phyloP scores from a whole-genome alignment of 2,329 filamentous ascomycete genomes.

The Diaporthe aspalathi region DNA sequence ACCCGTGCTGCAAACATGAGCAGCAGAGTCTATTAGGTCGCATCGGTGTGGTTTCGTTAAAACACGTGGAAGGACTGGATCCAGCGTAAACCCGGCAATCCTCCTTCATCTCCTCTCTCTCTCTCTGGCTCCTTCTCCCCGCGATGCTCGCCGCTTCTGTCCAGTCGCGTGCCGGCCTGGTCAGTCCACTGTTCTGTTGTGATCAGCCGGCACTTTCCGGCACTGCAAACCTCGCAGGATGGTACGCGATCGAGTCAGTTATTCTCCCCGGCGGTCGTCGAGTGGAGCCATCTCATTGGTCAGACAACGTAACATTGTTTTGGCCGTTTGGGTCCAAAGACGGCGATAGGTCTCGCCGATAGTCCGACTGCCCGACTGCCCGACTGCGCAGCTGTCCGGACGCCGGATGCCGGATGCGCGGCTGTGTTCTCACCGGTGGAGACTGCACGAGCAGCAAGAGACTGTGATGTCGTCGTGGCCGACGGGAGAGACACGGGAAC shows the following conservation, averaged over 20 bases:
- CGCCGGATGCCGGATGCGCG: neutral
- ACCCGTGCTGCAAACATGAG: conserved; percentile 10
- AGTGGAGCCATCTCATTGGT: conserved; percentile 18
- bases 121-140: neutral
- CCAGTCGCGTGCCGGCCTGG: conserved; percentile 3
- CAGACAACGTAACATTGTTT: conserved; percentile 12
- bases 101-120: conserved; percentile 26
- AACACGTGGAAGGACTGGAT: conserved; percentile 26
- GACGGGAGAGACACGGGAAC: neutral
- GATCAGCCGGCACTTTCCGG: conserved; percentile 28
- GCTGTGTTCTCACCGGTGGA: neutral
- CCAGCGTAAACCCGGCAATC: conserved; percentile 12
- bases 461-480: neutral
- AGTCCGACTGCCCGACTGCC: conserved; percentile 6
- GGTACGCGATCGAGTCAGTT: conserved; percentile 30
- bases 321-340: conserved; percentile 19
- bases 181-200: conserved; percentile 15
- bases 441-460: neutral
- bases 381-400: neutral
- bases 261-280: conserved; percentile 17
- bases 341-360: conserved; percentile 28
- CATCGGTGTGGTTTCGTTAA: conserved; percentile 30
- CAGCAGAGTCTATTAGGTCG: conserved; percentile 29
- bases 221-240: conserved; percentile 29
- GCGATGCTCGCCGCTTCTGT: conserved; percentile 25